Evolutionary conservation across 2,329 filamentous ascomycete species (phyloP), one percentile per base, ranked within the genome.

Genomic region (Penicillium palitans): DNA sequence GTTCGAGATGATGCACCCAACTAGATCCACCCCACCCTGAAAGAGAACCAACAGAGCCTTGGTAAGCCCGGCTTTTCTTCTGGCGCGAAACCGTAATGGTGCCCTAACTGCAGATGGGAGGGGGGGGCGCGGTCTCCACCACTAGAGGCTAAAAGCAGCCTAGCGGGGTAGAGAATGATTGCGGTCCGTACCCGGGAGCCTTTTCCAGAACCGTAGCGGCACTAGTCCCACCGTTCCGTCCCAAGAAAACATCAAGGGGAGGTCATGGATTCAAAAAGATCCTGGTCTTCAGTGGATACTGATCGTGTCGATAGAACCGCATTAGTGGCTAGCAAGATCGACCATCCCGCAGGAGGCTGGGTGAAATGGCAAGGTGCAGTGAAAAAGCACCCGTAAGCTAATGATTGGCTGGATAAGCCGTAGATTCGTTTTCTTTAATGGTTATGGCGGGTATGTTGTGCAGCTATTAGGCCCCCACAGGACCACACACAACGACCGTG

Each of bases 311-410:
- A 61, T 44, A 39, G 56, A 60, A 62, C 47, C 45, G 52, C 66
- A 61, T 63, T 63, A 63, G 64, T 63, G 62, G 62, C 59, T 64
- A 44, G 41, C 12, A 51, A 53, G 65, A 69, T 69, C 67, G 62
- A 52, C 69, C 64, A 63, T 62, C 62, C 55, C 67, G 69, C 68
- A 72, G 68, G 58, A 68, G 60, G 65, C 70, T 71, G 65, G 67
- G 56, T 55, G 57, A 61, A 57, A 70, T 67, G 64, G 63, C 60
- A 66, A 66, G 63, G 40, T 52, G 61, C 56, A 66, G 54, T 46
- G 33, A 62, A 66, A 65, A 67, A 62, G 62, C 48, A 57, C 52
- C 59, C 59, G 52, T 15, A 3, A 9, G 10, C 29, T 10, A 3
- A 17, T 63, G 57, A 66, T 63, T 67, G 62, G 65, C 53, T 35